Evolutionary conservation across 1,284 basidiomycete genomes (phyloP).

Genomic region (Ustilago xerochloae): DNA sequence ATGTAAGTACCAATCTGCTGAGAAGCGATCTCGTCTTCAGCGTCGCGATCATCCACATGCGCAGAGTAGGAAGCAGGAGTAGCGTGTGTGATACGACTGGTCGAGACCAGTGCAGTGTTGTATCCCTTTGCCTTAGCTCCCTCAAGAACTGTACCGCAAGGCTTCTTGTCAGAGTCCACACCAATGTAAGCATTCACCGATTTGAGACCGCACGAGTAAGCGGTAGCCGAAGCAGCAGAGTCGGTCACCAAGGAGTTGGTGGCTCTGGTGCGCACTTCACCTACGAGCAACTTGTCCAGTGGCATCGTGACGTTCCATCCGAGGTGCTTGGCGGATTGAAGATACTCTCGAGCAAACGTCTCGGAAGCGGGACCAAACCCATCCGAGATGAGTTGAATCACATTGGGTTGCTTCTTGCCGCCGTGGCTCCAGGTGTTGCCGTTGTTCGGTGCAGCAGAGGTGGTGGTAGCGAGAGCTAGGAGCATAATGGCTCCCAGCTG

Average conservation of each 20-base stretch:
- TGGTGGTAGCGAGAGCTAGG: conserved; percentile 29
- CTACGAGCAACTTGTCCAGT: conserved; percentile 64
- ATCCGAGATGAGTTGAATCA: conserved; percentile 62
- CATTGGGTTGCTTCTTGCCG: conserved; percentile 39
- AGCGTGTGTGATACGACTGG: conserved; percentile 66
- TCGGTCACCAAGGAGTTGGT: conserved; percentile 67
- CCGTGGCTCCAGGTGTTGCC: conserved; percentile 14
- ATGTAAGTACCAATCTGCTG: conserved; percentile 64
- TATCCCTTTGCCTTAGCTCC: conserved; percentile 65
- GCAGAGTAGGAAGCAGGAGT: conserved; percentile 64
- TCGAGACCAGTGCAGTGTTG: conserved; percentile 64
- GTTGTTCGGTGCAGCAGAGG: conserved; percentile 37
- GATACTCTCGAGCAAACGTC: conserved; percentile 63
- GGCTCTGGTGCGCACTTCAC: conserved; percentile 63
- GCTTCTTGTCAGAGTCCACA: conserved; percentile 64
- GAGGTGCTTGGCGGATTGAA: conserved; percentile 48
- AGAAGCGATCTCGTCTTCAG: conserved; percentile 64
- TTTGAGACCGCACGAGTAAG: conserved; percentile 65
- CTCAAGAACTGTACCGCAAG: conserved; percentile 67
- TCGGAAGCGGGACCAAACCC: conserved; percentile 67
- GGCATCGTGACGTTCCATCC: conserved; percentile 56
- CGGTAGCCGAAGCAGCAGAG: conserved; percentile 66
- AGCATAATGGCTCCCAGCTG: conserved; percentile 41
- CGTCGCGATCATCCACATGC: conserved; percentile 66
- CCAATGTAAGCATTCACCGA: conserved; percentile 66